These are phyloP conservation scores for Mycena galopus DNA, from an alignment of 768 basidiomycete species.

Conservation along the genomic window DNA sequence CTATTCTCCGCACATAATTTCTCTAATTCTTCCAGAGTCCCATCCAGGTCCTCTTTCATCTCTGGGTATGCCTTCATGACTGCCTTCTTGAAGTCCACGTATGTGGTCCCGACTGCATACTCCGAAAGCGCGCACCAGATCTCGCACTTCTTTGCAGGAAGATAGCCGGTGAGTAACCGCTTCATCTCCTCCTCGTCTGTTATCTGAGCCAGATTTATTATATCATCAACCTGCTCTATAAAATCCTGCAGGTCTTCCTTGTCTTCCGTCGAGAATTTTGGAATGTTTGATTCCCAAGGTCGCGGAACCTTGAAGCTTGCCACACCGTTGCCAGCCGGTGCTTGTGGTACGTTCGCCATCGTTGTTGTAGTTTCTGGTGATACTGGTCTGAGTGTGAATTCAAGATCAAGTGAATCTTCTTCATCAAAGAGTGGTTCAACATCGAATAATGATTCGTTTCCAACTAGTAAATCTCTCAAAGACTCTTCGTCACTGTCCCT, in stretches of 20 bases:
- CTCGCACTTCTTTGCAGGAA: constrained; percentile 7
- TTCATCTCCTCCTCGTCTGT: constrained; percentile 22
- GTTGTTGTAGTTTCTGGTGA: not conserved
- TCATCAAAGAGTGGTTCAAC: not conserved
- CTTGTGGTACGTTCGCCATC: not conserved
- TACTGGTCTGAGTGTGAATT: not conserved
- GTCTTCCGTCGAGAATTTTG: not conserved
- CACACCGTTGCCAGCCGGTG: constrained; percentile 11
- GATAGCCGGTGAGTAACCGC: constrained; percentile 13
- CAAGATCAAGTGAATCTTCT: constrained; percentile 4
- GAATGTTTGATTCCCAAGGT: constrained; percentile 26
- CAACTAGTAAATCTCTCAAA: not conserved
- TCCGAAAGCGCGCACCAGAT: constrained; percentile 1
- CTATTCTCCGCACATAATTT: constrained; percentile 5
- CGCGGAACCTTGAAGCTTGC: constrained; percentile 23
- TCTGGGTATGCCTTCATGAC: constrained; percentile 17
- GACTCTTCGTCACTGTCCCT: not conserved
- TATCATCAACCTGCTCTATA: constrained; percentile 27
- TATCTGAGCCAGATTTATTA: constrained; percentile 19
- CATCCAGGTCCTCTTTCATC: constrained; percentile 6
- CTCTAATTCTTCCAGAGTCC: constrained; percentile 12
- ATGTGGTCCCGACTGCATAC: not conserved
- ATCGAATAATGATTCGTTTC: not conserved
- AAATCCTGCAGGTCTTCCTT: constrained; percentile 22
- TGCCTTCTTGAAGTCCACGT: constrained; percentile 11